These are phyloP conservation scores for Phytopythium sindhum DNA, from an alignment of 352 stramenopile species.

Conservation along the genomic window DNA sequence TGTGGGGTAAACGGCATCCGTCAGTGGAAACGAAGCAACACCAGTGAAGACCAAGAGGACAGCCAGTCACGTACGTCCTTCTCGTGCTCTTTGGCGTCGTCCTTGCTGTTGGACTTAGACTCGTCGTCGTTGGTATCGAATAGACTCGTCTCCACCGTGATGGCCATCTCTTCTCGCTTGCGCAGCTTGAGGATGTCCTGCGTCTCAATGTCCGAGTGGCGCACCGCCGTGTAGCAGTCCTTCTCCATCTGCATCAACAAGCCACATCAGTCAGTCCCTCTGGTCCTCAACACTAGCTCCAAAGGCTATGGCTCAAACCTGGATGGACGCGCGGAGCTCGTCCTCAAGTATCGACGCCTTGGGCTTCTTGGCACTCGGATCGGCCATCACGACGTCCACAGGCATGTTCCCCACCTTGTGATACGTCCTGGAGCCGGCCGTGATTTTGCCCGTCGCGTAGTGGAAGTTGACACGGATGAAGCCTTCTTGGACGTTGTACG, in stretches of 20 bases:
- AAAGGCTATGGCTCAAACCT: slow-evolving; percentile 17
- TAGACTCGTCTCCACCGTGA: slow-evolving; percentile 82
- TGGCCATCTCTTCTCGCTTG: slow-evolving; percentile 84
- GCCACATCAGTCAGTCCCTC: slow-evolving; percentile 3
- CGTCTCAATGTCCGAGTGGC: slow-evolving; percentile 87
- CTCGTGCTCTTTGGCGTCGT: slow-evolving; percentile 60
- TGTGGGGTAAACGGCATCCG: slow-evolving; percentile 12
- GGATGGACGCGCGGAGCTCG: slow-evolving; percentile 57
- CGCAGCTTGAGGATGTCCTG: slow-evolving; percentile 89
- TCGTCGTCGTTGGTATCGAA: slow-evolving; percentile 80
- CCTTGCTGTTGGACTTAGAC: slow-evolving; percentile 48
- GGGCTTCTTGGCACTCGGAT: slow-evolving; percentile 56
- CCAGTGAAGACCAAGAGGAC: too few species aligned
- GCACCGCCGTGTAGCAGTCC: slow-evolving; percentile 87
- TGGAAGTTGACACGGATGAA: slow-evolving; percentile 90
- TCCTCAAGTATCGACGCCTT: slow-evolving; percentile 78
- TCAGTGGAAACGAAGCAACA: background rate
- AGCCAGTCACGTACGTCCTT: slow-evolving; percentile 46
- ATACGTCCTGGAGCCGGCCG: slow-evolving; percentile 72
- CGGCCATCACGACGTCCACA: slow-evolving; percentile 70
- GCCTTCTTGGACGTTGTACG: slow-evolving; percentile 89
- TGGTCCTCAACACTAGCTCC: background rate
- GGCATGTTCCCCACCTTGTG: slow-evolving; percentile 67
- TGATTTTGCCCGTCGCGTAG: slow-evolving; percentile 92
- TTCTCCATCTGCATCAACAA: slow-evolving; percentile 65